Conservation (phyloP, 306 rosid species). For the Quercus glauca region DNA sequence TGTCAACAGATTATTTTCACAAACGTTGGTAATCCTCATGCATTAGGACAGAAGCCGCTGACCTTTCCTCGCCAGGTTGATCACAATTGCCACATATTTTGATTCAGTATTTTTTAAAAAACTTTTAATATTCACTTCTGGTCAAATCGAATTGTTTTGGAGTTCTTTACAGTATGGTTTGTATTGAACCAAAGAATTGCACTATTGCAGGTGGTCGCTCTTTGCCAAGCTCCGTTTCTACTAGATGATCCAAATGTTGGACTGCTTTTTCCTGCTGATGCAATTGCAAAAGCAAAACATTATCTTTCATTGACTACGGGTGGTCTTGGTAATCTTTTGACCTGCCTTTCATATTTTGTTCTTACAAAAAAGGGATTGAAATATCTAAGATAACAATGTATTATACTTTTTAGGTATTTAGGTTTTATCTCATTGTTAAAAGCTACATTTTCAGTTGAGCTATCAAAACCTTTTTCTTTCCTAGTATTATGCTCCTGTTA, state of each 20-base stretch:
- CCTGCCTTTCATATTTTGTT: conserved; percentile 14
- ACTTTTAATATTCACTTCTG: conserved; percentile 8
- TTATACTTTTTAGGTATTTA: neutral
- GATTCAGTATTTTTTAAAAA: neutral
- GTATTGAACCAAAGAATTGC: conserved; percentile 25
- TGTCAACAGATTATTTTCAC: conserved; percentile 86
- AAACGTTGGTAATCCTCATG: conserved; percentile 99
- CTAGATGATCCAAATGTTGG: conserved; percentile 95
- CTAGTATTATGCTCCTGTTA: neutral
- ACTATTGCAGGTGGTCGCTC: conserved; percentile 79
- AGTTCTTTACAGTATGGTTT: neutral
- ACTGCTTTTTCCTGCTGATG: conserved; percentile 94
- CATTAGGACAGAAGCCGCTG: conserved; percentile 96
- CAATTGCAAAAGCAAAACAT: conserved; percentile 90
- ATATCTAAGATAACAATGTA: conserved; percentile 1
- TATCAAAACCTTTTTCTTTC: neutral
- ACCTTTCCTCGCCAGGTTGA: conserved; percentile 97
- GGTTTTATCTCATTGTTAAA: neutral
- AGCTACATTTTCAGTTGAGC: neutral
- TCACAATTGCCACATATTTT: conserved; percentile 18
- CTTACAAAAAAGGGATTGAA: neutral
- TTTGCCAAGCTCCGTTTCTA: conserved; percentile 98
- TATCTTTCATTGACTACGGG: conserved; percentile 78
- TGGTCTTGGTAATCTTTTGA: conserved; percentile 75
- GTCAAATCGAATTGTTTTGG: conserved; percentile 2